Base-by-base conservation (phyloP, 1,139 yeast species). In the Arxiozyma heterogenica region DNA sequence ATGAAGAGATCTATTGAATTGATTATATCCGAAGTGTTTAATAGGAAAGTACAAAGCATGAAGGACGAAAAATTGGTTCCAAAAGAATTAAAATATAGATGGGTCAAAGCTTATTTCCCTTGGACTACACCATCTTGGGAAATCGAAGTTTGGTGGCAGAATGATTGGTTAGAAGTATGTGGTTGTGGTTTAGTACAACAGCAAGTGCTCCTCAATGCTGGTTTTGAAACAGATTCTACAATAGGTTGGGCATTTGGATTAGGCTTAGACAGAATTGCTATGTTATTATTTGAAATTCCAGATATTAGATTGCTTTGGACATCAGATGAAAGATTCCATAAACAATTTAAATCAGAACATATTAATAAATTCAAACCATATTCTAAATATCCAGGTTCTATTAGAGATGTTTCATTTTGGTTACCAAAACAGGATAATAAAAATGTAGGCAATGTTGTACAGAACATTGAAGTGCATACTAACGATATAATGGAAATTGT, bases 91-190 rank as follows among this genome's bases (percentile, higher is more conserved):
- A 84, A 81, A 66, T 88, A 91, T 18, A 79, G 98, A 60, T 93
- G 99, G 99, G 87, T 90, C 39, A 95, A 88, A 66, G 96, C 95
- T 0, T 89, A 84, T 64, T 93, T 93, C 74, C 99, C 99, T 4
- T 93, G 98, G 97, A 93, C 99, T 1, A 83, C 95, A 1, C 99
- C 99, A 7, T 88, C 96, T 41, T 93, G 96, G 93, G 98, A 93
- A 66, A 89, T 94, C 61, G 99, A 93, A 71, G 96, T 93, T 6
- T 91, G 95, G 94, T 94, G 98, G 98, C 88, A 91, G 68, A 96
- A 95, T 46, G 96, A 91, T 62, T 94, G 98, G 98, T 76, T 93
- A 46, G 99, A 93, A 72, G 84, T 96, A 69, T 89, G 96, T 66
- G 99, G 99, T 0, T 88, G 96, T 70, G 99, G 99, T 27, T 78